Conservation (phyloP, 768 basidiomycete species). For the Mycena rosella region DNA sequence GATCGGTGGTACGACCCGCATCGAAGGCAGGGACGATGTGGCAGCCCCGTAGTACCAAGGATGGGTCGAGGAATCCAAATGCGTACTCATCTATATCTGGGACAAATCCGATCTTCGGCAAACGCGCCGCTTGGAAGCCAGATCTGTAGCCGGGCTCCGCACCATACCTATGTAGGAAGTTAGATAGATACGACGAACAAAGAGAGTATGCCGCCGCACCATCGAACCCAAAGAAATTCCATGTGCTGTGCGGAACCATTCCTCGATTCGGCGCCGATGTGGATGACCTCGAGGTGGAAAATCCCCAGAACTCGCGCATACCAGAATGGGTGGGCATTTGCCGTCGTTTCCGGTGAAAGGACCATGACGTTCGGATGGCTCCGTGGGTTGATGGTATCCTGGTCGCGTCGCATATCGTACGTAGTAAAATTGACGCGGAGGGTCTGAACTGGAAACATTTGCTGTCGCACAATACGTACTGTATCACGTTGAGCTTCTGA, state of each 20-base stretch:
- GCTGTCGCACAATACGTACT: conserved; percentile 41
- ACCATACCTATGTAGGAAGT: no score
- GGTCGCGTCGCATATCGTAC: conserved; percentile 55
- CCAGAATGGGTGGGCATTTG: conserved; percentile 44
- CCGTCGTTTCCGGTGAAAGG: conserved; percentile 34
- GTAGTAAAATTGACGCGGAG: conserved; percentile 57
- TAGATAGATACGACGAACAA: no score
- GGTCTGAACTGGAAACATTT: conserved; percentile 46
- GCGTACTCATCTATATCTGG: conserved; percentile 42
- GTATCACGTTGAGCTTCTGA: conserved; percentile 34
- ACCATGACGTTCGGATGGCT: conserved; percentile 54
- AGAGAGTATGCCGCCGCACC: no score
- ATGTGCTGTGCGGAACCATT: conserved; percentile 27
- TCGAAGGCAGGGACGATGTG: conserved; percentile 18
- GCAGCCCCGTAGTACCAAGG: conserved; percentile 2
- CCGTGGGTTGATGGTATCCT: conserved; percentile 56
- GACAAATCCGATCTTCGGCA: conserved; percentile 49
- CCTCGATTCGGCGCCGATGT: conserved; percentile 22
- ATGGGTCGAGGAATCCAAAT: conserved; percentile 49
- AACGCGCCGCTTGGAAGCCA: conserved; percentile 34
- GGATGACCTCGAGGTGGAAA: conserved; percentile 46
- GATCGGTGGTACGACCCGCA: background rate
- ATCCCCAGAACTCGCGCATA: conserved; percentile 50
- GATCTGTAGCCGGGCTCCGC: conserved; percentile 2
- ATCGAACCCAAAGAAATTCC: conserved; percentile 47